Percentiles rank a stretch among this genome's conserved stretches.
Conservation (phyloP, 1,284 basidiomycete species). For the Coniferiporia weirii region DNA sequence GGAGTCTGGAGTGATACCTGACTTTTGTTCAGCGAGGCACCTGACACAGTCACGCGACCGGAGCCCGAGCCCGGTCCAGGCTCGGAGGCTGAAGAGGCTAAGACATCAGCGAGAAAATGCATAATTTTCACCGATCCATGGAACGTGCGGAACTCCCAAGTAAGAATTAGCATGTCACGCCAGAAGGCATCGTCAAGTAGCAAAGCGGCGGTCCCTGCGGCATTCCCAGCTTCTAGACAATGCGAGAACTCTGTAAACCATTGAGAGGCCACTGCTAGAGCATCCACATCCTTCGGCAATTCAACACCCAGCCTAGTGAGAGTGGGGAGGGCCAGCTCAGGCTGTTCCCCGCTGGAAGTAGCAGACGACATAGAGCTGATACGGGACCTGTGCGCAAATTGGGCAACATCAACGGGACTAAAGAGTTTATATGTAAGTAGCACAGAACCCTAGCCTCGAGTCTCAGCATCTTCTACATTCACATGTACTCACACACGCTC, state of each 20-base stretch:
- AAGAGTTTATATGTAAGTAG: background rate
- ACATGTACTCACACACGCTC: too few relatives aligned
- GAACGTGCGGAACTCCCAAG: slow-evolving; percentile 33
- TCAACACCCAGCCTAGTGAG: slow-evolving; percentile 6
- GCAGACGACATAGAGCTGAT: background rate
- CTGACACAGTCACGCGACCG: background rate
- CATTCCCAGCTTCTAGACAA: slow-evolving; percentile 5
- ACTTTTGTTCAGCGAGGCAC: slow-evolving; percentile 10
- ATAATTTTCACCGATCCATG: slow-evolving; percentile 24
- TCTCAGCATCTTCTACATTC: too few relatives aligned
- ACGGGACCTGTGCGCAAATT: slow-evolving; percentile 11
- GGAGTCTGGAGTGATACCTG: slow-evolving; percentile 21
- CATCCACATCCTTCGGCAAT: slow-evolving; percentile 7
- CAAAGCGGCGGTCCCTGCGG: background rate
- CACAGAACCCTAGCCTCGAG: background rate
- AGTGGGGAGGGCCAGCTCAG: slow-evolving; percentile 4
- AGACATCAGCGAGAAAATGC: slow-evolving; percentile 18
- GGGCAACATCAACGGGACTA: background rate
- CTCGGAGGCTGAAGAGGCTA: slow-evolving; percentile 18
- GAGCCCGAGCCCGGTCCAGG: background rate
- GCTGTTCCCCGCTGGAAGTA: background rate
- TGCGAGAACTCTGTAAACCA: slow-evolving; percentile 12
- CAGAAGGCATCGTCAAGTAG: slow-evolving; percentile 27
- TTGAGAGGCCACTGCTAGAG: slow-evolving; percentile 1
- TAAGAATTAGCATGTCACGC: slow-evolving; percentile 29